Conservation (phyloP, 1,284 basidiomycete genomes). For the Trametes sp. region DNA sequence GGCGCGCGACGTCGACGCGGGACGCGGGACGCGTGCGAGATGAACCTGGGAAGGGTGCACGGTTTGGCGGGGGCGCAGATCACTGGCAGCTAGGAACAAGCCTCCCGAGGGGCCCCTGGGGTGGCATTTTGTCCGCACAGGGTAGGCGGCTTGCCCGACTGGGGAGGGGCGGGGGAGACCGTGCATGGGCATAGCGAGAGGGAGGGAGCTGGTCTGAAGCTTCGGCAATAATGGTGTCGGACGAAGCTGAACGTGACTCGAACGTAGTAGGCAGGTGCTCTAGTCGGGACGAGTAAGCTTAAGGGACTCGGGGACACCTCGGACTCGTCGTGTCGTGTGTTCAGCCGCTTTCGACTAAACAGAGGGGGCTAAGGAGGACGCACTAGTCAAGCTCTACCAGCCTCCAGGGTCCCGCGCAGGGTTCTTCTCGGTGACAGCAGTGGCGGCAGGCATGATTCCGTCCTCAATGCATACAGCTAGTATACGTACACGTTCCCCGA, state of each 20-base stretch:
- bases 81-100: not conserved
- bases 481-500: not conserved
- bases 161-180: not conserved
- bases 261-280: no score
- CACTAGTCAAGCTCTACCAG: not conserved
- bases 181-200: no score
- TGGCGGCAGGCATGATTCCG: not conserved
- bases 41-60: conserved; percentile 2
- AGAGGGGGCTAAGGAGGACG: no score
- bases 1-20: no score
- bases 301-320: no score
- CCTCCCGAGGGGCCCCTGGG: not conserved
- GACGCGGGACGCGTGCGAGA: not conserved
- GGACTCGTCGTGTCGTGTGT: no score
- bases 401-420: not conserved
- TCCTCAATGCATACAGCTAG: not conserved
- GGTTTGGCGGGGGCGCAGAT: conserved; percentile 14
- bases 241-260: no score
- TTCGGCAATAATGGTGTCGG: no score
- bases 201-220: no score
- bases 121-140: not conserved
- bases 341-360: no score
- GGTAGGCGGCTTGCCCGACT: not conserved
- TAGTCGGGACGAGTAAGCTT: no score
- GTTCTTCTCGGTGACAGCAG: not conserved